A percentile compares a stretch with the other conserved stretches of the same genome.
phyloP scores from a whole-genome alignment of 2,329 filamentous ascomycete genomes.

The Rosellinia necatrix region DNA sequence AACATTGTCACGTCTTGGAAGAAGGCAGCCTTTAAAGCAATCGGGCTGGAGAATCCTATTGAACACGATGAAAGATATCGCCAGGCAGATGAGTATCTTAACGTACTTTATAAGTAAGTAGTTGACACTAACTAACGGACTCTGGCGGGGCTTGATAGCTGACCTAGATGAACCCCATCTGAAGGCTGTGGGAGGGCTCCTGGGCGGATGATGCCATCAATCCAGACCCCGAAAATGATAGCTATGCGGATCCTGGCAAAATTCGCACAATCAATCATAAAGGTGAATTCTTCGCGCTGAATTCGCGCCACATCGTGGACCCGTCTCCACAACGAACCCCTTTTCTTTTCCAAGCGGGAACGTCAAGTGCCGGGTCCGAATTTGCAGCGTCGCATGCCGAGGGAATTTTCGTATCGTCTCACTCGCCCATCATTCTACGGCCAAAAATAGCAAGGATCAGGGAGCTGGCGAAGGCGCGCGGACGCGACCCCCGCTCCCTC shows the following conservation, averaged over 20 bases:
- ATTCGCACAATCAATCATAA: slow-evolving; percentile 65
- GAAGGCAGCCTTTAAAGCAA: slow-evolving; percentile 66
- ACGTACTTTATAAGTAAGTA: slow-evolving; percentile 64
- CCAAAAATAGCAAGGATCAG: slow-evolving; percentile 59
- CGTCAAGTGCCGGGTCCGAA: slow-evolving; percentile 58
- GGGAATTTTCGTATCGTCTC: slow-evolving; percentile 62
- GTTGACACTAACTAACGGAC: slow-evolving; percentile 4
- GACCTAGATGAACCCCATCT: slow-evolving; percentile 14
- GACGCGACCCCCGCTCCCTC: slow-evolving; percentile 60
- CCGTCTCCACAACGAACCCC: slow-evolving; percentile 62
- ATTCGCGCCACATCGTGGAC: slow-evolving; percentile 53
- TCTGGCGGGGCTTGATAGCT: slow-evolving; percentile 3
- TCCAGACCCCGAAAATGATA: slow-evolving; percentile 57
- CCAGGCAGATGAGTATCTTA: slow-evolving; percentile 65
- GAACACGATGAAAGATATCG: slow-evolving; percentile 66
- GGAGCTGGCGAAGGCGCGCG: slow-evolving; percentile 52
- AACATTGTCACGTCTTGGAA: slow-evolving; percentile 63
- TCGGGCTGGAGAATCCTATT: slow-evolving; percentile 60
- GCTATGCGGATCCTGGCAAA: slow-evolving; percentile 62
- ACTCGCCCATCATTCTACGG: slow-evolving; percentile 53
- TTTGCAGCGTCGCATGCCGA: slow-evolving; percentile 65
- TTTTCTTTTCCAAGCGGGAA: slow-evolving; percentile 63
- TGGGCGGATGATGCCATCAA: slow-evolving; percentile 63
- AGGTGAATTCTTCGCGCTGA: slow-evolving; percentile 58
- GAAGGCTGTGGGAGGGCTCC: slow-evolving; percentile 57